Conservation (phyloP, 176 grass and related monocot genomes). For the Raddia guianensis region DNA sequence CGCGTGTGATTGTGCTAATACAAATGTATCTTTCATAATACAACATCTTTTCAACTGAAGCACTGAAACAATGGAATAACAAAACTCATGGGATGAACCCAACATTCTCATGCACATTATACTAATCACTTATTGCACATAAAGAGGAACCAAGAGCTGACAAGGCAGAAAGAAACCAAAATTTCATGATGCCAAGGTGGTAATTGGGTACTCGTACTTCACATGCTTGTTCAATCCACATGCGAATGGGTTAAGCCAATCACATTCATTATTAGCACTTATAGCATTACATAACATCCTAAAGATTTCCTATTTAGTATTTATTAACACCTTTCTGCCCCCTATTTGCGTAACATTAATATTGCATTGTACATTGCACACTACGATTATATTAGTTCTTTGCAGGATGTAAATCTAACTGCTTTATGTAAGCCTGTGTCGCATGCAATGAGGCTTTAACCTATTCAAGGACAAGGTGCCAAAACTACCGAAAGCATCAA, state of each 20-base stretch:
- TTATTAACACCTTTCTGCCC: background rate
- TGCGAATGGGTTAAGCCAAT: background rate
- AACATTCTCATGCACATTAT: conserved; percentile 11
- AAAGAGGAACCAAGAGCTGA: background rate
- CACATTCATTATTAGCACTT: background rate
- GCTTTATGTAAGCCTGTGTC: background rate
- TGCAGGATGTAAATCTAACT: conserved; percentile 23
- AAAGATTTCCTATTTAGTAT: background rate
- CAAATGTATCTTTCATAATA: background rate
- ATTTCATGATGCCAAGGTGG: background rate
- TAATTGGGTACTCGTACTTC: background rate
- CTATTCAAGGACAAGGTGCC: background rate
- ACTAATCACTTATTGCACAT: background rate
- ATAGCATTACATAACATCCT: background rate
- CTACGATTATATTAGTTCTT: background rate
- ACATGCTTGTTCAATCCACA: background rate
- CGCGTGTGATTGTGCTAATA: conserved; percentile 3
- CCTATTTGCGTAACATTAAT: background rate
- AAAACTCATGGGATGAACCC: background rate
- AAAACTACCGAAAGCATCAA: conserved; percentile 10
- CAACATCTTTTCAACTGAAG: background rate
- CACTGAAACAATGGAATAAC: background rate
- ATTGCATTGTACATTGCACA: background rate
- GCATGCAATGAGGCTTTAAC: background rate
- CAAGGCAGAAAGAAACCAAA: background rate